A percentile compares a stretch with the other conserved stretches of the same genome.
Evolutionary conservation across 164 flowering plant species (phyloP).

Genomic region (Paratinospora sagittata): DNA sequence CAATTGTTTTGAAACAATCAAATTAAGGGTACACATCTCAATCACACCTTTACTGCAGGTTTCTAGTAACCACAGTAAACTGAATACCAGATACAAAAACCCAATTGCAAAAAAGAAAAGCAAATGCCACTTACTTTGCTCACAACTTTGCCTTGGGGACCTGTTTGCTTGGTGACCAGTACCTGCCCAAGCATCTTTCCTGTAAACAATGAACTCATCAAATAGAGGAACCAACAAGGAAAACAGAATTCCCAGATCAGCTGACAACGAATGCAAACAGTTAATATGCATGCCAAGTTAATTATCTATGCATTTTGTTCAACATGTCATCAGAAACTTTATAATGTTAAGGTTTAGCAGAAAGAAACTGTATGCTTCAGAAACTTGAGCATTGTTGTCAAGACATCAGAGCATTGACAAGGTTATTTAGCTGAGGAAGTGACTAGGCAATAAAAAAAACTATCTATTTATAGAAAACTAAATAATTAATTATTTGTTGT

Average conservation of each 20-base stretch:
- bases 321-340: background rate
- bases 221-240: background rate
- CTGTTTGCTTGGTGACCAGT: constrained; percentile 96
- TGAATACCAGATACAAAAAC: background rate
- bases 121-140: constrained; percentile 58
- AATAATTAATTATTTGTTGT: too few species aligned
- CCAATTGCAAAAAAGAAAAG: background rate
- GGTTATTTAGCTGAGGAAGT: too few species aligned
- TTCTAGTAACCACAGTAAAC: background rate
- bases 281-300: background rate
- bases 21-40: too few species aligned
- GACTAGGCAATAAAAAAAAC: too few species aligned
- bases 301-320: background rate
- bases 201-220: constrained; percentile 24
- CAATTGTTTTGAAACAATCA: too few species aligned
- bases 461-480: too few species aligned
- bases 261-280: background rate
- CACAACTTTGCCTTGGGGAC: constrained; percentile 90
- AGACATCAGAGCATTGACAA: background rate
- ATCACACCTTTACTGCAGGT: too few species aligned
- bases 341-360: background rate
- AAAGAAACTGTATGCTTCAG: background rate
- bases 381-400: background rate
- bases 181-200: constrained; percentile 99
- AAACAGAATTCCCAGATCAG: background rate